Evolutionary conservation across 2,329 filamentous ascomycete species (phyloP).

Genomic region (Aureobasidium lini): DNA sequence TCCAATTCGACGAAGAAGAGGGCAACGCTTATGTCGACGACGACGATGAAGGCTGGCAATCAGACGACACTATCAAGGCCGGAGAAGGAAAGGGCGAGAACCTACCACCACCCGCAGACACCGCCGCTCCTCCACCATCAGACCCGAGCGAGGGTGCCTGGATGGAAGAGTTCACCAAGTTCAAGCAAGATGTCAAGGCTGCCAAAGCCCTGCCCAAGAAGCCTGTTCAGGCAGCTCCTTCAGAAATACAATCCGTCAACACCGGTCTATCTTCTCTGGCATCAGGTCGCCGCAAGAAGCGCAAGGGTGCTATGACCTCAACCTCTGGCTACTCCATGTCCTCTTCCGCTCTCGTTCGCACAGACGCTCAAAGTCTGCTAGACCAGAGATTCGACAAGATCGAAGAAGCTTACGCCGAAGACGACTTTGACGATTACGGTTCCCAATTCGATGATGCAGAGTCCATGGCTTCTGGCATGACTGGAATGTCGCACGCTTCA

Average conservation of each 20-base stretch:
- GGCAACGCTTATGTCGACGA: conserved; percentile 12
- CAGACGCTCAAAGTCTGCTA: conserved; percentile 75
- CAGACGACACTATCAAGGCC: conserved; percentile 78
- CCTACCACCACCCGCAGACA: conserved; percentile 26
- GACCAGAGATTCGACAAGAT: conserved; percentile 88
- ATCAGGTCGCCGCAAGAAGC: conserved; percentile 81
- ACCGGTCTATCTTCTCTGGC: conserved; percentile 64
- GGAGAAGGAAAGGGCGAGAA: conserved; percentile 17
- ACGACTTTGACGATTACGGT: conserved; percentile 32
- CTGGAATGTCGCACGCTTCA: conserved; percentile 27
- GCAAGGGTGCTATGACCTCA: conserved; percentile 86
- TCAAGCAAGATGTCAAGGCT: conserved; percentile 55
- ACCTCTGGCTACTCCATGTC: conserved; percentile 88
- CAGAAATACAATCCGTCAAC: conserved; percentile 61
- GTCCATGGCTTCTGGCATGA: conserved; percentile 39
- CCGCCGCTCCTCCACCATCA: conserved; percentile 27
- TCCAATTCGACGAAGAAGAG: conserved; percentile 32
- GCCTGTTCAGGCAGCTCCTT: conserved; percentile 42
- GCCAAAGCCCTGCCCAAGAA: conserved; percentile 30
- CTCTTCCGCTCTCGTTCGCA: conserved; percentile 77
- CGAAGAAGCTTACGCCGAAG: conserved; percentile 68
- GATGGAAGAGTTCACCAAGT: conserved; percentile 88
- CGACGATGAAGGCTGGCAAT: conserved; percentile 85
- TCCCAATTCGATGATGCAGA: conserved; percentile 31
- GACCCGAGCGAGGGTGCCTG: conserved; percentile 61